Base-by-base conservation (phyloP, 345 rosid genomes). In the Aquilaria malaccensis region DNA sequence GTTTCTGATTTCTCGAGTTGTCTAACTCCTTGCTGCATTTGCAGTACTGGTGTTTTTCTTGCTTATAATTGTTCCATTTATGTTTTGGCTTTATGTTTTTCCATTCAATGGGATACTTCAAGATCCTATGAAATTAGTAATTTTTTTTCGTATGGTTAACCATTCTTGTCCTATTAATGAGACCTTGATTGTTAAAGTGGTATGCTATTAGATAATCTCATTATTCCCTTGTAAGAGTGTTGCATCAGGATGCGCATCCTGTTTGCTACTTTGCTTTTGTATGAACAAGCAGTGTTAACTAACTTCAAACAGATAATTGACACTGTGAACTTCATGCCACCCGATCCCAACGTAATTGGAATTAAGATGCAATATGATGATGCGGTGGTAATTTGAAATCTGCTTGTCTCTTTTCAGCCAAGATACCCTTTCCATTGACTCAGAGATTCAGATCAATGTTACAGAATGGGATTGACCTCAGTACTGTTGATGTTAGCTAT, bases 391-490 rank as follows among this genome's bases (percentile, higher is more conserved):
- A 53, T 31, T 33, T 53, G 13, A 13, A 32, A 50, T 62, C 55
- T 66, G 56, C 49, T 31, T 56, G 53, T 45, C 13, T 54, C 50
- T 49, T 32, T 54, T 12, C 83, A 95, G 98, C 99, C 61, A 95
- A 95, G 80, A 88, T 95, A 77, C 96, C 99, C 0, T 95, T 95
- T 67, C 99, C 99, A 4, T 80, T 95, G 68, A 95, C 99, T 67
- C 96, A 91, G 65, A 86, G 98, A 80, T 95, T 95, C 77, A 83
- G 99, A 61, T 79, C 98, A 63, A 95, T 95, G 99, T 74, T 95
- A 77, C 99, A 95, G 78, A 91, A 95, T 75, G 99, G 98, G 62
- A 95, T 95, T 67, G 99, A 95, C 79, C 79, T 95, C 77, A 95
- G 99, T 76, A 91, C 96, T 11, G 99, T 95, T 3, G 98, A 95